Evolutionary conservation across 768 basidiomycete genomes (phyloP).

Genomic region (Hortiboletus campestris): DNA sequence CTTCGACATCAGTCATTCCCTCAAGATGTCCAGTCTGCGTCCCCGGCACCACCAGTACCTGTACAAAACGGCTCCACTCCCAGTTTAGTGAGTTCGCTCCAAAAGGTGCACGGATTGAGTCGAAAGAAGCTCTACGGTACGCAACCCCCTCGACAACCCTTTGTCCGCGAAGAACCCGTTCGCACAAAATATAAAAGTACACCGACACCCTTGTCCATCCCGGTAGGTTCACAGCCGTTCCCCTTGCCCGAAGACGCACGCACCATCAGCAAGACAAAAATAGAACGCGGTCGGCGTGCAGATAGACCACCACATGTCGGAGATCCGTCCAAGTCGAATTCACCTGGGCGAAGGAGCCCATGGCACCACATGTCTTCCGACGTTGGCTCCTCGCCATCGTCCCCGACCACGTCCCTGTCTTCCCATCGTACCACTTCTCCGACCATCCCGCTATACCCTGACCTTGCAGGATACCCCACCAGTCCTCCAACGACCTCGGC

Average conservation of each 20-base stretch:
- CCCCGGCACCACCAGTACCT: constrained; percentile 2
- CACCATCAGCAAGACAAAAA: constrained; percentile 17
- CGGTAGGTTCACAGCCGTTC: constrained; percentile 21
- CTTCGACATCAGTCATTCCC: constrained; percentile 31
- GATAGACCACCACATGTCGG: constrained; percentile 16
- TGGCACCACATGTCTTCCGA: constrained; percentile 19
- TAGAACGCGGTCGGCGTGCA: constrained; percentile 24
- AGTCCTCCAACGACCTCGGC: constrained; percentile 7
- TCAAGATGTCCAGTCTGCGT: constrained; percentile 23
- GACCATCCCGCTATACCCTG: constrained; percentile 21
- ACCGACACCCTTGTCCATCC: constrained; percentile 33
- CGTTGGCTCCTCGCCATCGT: constrained; percentile 22
- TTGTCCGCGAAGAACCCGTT: constrained; percentile 52
- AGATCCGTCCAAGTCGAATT: constrained; percentile 16
- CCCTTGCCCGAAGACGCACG: constrained; percentile 20
- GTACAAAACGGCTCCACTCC: constrained; percentile 34
- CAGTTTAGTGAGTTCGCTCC: constrained; percentile 59
- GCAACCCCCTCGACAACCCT: constrained; percentile 49
- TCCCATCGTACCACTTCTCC: constrained; percentile 23
- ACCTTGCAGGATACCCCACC: constrained; percentile 16
- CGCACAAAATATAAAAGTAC: constrained; percentile 33
- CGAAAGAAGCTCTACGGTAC: constrained; percentile 66
- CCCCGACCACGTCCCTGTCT: constrained; percentile 22
- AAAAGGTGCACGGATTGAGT: constrained; percentile 66
- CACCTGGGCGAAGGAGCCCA: constrained; percentile 37